These are phyloP conservation scores for Chalciporus pseudorubinellus DNA, from an alignment of 768 basidiomycete species.

Conservation along the genomic window DNA sequence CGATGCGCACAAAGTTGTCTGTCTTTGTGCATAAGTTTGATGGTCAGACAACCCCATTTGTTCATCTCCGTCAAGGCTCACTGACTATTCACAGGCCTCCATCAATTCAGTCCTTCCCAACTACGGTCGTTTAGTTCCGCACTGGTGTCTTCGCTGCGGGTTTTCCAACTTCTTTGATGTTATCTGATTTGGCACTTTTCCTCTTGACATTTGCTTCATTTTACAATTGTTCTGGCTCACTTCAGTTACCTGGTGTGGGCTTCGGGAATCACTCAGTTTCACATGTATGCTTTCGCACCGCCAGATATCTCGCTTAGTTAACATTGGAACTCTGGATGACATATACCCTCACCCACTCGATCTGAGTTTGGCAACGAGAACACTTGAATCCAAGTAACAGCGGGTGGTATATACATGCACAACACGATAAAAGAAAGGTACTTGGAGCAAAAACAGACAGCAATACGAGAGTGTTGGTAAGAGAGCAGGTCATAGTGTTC, in stretches of 20 bases:
- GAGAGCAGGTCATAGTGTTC: too few species aligned
- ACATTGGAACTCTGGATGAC: slow-evolving; percentile 10
- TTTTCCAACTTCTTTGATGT: slow-evolving; percentile 15
- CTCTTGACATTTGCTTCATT: slow-evolving; percentile 10
- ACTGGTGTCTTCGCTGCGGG: slow-evolving; percentile 20
- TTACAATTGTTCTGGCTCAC: background rate
- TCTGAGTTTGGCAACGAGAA: slow-evolving; percentile 1
- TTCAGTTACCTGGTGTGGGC: slow-evolving; percentile 1
- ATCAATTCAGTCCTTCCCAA: slow-evolving; percentile 24
- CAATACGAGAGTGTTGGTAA: background rate
- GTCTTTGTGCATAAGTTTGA: slow-evolving; percentile 21
- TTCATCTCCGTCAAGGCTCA: background rate
- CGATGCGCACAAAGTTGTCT: slow-evolving; percentile 20
- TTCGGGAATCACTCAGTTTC: slow-evolving; percentile 8
- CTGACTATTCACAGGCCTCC: slow-evolving; percentile 4
- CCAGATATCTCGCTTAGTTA: slow-evolving; percentile 12
- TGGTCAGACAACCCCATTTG: slow-evolving; percentile 9
- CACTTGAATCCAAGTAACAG: background rate
- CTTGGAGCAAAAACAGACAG: slow-evolving; percentile 5
- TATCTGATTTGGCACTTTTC: slow-evolving; percentile 20
- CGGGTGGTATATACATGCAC: background rate
- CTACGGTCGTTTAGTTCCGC: slow-evolving; percentile 34
- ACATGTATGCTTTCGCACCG: slow-evolving; percentile 6
- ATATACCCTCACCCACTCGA: slow-evolving; percentile 15
- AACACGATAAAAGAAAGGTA: background rate